A percentile compares a stretch with the other conserved stretches of the same genome.
Conservation (phyloP, 1,284 basidiomycete genomes). For the Porogramme epimiltina region DNA sequence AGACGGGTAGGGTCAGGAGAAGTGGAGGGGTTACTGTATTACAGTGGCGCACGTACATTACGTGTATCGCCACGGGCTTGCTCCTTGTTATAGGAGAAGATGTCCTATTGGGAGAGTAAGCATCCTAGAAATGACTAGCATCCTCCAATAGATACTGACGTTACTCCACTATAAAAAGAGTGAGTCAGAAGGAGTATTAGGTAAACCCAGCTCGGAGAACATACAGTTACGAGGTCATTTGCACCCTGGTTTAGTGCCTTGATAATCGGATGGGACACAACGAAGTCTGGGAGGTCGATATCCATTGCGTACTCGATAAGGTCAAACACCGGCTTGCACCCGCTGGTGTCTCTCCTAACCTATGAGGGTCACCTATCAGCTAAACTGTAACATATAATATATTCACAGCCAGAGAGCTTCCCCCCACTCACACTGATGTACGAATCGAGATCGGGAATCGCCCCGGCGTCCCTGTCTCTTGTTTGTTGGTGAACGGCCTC, state of each 20-base stretch:
- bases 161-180: constrained; percentile 36
- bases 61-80: constrained; percentile 40
- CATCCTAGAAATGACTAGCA: background rate
- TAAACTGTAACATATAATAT: too few relatives aligned
- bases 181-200: too few relatives aligned
- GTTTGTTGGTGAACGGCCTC: constrained; percentile 40
- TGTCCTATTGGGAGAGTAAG: constrained; percentile 30
- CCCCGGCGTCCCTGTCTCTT: constrained; percentile 30
- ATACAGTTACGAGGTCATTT: constrained; percentile 41
- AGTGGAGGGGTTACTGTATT: background rate
- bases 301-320: constrained; percentile 43
- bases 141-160: constrained; percentile 29
- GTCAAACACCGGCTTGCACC: constrained; percentile 41
- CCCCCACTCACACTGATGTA: constrained; percentile 39
- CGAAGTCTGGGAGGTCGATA: constrained; percentile 40
- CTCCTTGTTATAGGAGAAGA: constrained; percentile 42
- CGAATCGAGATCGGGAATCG: constrained; percentile 40
- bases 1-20: background rate
- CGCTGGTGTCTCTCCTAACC: constrained; percentile 31
- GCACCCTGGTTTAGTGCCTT: constrained; percentile 37
- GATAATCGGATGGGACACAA: constrained; percentile 39
- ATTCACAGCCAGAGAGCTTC: too few relatives aligned
- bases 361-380: too few relatives aligned
- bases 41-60: constrained; percentile 27
- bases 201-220: background rate